phyloP scores from a whole-genome alignment of 202 grass and related monocot species.

The Schoenoplectus tabernaemontani region DNA sequence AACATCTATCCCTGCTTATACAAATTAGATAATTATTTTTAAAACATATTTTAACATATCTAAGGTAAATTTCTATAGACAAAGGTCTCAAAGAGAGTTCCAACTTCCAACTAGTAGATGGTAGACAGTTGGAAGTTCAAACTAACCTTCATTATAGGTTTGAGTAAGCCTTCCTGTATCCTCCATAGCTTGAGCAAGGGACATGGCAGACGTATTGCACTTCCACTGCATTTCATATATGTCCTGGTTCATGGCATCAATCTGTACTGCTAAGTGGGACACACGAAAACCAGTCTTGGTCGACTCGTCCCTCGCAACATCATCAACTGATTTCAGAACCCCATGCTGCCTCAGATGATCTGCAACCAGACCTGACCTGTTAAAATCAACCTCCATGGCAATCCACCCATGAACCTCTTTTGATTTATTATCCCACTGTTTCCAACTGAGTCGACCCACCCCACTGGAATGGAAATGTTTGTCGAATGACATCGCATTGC shows the following conservation, averaged over 20 bases:
- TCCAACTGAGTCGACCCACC: neutral
- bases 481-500: conserved; percentile 42
- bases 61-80: neutral
- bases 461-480: conserved; percentile 29
- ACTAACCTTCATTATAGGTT: conserved; percentile 35
- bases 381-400: conserved; percentile 45
- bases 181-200: conserved; percentile 31
- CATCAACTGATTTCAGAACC: conserved; percentile 41
- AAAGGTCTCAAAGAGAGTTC: neutral
- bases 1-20: neutral
- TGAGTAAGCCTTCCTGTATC: conserved; percentile 33
- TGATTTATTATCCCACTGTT: neutral
- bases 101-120: neutral
- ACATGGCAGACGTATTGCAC: conserved; percentile 32
- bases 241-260: conserved; percentile 33
- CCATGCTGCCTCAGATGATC: conserved; percentile 28
- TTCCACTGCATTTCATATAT: conserved; percentile 36
- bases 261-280: conserved; percentile 27
- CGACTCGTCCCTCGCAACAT: conserved; percentile 35
- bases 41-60: neutral
- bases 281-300: conserved; percentile 29
- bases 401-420: conserved; percentile 34
- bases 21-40: neutral
- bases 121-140: neutral
- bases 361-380: conserved; percentile 28